phyloP scores from a whole-genome alignment of 192 early-diverging fungal species.

The Powellomyces hirtus region DNA sequence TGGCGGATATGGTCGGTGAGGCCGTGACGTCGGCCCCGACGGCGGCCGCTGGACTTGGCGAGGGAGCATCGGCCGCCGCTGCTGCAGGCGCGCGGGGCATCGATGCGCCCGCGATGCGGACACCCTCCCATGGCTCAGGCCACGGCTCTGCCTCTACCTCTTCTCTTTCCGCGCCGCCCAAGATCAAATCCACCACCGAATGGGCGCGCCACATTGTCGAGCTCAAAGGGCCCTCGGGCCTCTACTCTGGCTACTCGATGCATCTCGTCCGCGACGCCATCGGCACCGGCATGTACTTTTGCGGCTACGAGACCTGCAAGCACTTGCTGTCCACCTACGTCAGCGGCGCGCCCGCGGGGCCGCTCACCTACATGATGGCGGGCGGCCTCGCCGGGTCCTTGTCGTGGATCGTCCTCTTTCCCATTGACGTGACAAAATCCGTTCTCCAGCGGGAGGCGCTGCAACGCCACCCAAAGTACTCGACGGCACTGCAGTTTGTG shows the following conservation, averaged over 20 bases:
- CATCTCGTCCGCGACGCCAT: constrained; percentile 42
- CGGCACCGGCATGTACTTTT: constrained; percentile 50
- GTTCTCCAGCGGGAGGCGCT: constrained; percentile 52
- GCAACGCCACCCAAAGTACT: constrained; percentile 40
- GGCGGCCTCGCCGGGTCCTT: constrained; percentile 50
- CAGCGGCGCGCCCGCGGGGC: constrained; percentile 20
- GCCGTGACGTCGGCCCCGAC: constrained; percentile 6
- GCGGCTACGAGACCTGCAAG: constrained; percentile 48
- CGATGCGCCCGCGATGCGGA: neutral
- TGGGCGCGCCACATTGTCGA: constrained; percentile 42
- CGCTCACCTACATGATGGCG: constrained; percentile 44
- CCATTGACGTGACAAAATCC: constrained; percentile 57
- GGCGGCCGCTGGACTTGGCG: constrained; percentile 39
- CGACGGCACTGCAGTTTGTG: constrained; percentile 34
- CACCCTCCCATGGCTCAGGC: neutral
- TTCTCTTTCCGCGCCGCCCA: neutral
- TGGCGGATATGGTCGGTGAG: constrained; percentile 20
- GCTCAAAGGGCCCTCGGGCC: constrained; percentile 41
- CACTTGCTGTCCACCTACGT: constrained; percentile 8
- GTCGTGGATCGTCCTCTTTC: constrained; percentile 51
- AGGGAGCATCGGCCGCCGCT: constrained; percentile 25
- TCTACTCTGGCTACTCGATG: constrained; percentile 39
- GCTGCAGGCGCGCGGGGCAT: neutral
- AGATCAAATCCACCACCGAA: constrained; percentile 7
- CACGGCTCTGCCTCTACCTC: constrained; percentile 3